These are phyloP conservation scores for Mycena kentingensis DNA, from an alignment of 768 basidiomycete species.

Conservation along the genomic window DNA sequence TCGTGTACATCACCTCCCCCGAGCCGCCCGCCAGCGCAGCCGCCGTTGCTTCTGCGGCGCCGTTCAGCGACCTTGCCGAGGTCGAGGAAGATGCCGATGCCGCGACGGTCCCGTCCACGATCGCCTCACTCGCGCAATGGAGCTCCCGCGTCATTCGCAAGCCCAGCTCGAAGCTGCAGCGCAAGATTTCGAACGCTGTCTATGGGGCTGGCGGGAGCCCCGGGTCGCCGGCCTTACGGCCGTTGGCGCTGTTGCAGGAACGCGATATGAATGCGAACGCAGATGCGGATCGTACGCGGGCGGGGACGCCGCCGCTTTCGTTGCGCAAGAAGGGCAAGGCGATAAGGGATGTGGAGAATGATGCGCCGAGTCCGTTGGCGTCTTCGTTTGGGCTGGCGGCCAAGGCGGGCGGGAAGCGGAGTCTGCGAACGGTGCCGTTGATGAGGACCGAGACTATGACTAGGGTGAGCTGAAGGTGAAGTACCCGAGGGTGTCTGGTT, in stretches of 20 bases:
- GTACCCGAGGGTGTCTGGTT: conserved; percentile 21
- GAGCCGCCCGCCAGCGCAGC: conserved; percentile 34
- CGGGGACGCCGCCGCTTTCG: conserved; percentile 57
- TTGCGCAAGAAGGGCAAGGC: conserved; percentile 57
- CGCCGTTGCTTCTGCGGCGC: conserved; percentile 25
- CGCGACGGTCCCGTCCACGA: conserved; percentile 34
- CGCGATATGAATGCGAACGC: conserved; percentile 45
- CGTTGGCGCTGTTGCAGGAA: conserved; percentile 64
- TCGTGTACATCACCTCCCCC: conserved; percentile 66
- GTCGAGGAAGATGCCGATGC: conserved; percentile 14
- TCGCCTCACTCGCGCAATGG: conserved; percentile 46
- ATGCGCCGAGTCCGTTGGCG: conserved; percentile 10
- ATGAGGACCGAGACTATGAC: conserved; percentile 63
- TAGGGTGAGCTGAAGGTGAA: conserved; percentile 41
- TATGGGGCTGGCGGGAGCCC: conserved; percentile 34
- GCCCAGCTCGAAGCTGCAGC: conserved; percentile 44
- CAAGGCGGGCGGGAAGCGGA: conserved; percentile 41
- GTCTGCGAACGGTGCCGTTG: conserved; percentile 62
- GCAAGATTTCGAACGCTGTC: conserved; percentile 39
- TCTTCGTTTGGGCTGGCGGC: conserved; percentile 14
- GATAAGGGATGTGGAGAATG: conserved; percentile 45
- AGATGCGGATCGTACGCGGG: conserved; percentile 24
- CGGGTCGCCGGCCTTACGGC: conserved; percentile 55
- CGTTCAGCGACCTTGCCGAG: conserved; percentile 6
- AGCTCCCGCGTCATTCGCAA: conserved; percentile 57